Conservation (phyloP, 2,329 filamentous ascomycete species). For the Waltergamsia citrina region DNA sequence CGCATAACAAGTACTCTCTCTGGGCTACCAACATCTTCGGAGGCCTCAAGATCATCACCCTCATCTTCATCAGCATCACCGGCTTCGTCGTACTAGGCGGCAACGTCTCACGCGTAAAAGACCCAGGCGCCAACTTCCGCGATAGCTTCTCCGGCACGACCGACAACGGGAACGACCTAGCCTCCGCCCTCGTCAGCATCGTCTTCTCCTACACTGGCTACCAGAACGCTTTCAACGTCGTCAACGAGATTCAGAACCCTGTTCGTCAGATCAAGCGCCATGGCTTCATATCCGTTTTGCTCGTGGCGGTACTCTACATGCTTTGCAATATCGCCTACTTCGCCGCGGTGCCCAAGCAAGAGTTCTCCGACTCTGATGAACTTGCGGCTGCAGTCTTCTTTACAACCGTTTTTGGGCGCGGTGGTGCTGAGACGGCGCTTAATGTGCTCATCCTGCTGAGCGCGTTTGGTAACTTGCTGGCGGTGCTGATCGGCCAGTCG, state of each 20-base stretch:
- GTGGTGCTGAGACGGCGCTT: constrained; percentile 37
- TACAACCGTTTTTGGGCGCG: constrained; percentile 42
- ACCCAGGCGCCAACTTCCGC: constrained; percentile 23
- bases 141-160: constrained; percentile 24
- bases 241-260: constrained; percentile 53
- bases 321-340: constrained; percentile 54
- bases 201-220: constrained; percentile 50
- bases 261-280: constrained; percentile 42
- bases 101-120: constrained; percentile 16
- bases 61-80: constrained; percentile 53
- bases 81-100: constrained; percentile 50
- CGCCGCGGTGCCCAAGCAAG: constrained; percentile 41
- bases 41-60: constrained; percentile 47
- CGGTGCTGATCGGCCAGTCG: constrained; percentile 43
- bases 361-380: constrained; percentile 41
- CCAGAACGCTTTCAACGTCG: constrained; percentile 51
- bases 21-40: constrained; percentile 47
- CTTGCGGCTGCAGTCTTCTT: constrained; percentile 52
- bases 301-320: constrained; percentile 46
- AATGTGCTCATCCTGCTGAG: constrained; percentile 48
- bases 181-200: constrained; percentile 45
- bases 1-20: constrained; percentile 48
- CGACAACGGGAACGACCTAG: constrained; percentile 23
- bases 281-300: constrained; percentile 36
- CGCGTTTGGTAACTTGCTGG: constrained; percentile 49